Conservation (phyloP, 257 asterid species). For the Knoxia roxburghii region DNA sequence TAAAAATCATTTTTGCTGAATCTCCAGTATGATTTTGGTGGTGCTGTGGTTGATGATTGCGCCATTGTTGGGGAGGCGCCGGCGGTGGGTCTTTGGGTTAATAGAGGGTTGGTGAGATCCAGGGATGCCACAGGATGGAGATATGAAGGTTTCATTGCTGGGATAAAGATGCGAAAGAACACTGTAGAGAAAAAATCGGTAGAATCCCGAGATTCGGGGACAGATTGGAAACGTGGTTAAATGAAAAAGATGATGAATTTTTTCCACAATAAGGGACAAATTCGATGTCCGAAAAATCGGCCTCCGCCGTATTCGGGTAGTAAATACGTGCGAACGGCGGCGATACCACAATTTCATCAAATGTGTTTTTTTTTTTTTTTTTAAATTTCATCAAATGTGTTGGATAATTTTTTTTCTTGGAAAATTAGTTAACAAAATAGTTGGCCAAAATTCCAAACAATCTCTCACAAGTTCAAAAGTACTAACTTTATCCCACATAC, state of each 20-base stretch:
- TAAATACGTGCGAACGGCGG: too few species aligned
- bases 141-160: neutral
- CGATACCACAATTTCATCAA: too few species aligned
- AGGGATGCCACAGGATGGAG: neutral
- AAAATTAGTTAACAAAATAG: too few species aligned
- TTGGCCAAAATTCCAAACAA: too few species aligned
- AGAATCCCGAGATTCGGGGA: neutral
- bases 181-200: too few species aligned
- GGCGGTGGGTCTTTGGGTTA: neutral
- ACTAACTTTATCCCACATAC: too few species aligned
- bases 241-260: neutral
- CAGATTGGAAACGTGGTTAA: neutral
- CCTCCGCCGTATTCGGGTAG: too few species aligned
- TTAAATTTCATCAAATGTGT: too few species aligned
- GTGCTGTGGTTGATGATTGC: neutral
- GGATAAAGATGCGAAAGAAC: neutral
- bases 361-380: too few species aligned
- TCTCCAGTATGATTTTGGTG: slow-evolving; percentile 59
- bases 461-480: too few species aligned
- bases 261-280: neutral
- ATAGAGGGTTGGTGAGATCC: neutral
- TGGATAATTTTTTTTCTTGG: too few species aligned
- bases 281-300: neutral
- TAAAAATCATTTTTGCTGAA: slow-evolving; percentile 74
- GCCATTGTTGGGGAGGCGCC: slow-evolving; percentile 2